Evolutionary conservation across 2,329 filamentous ascomycete genomes (phyloP), one percentile per base, ranked within the genome.

Genomic region (Aspergillus latus): DNA sequence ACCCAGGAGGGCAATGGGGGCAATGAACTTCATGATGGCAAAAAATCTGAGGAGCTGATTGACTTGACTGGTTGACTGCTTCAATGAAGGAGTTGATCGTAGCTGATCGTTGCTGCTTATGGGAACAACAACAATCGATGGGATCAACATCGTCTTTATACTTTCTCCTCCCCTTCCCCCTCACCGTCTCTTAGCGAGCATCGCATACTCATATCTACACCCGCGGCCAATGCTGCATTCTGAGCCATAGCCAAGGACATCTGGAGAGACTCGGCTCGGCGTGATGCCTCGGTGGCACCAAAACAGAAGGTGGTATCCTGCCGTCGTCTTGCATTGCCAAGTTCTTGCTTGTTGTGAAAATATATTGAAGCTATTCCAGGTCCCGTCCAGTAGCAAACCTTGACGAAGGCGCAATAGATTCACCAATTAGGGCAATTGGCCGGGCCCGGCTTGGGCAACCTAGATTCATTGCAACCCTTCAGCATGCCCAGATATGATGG

Each of bases 1-100:
- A 6, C 62, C 64, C 42, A 70, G 48, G 32, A 69, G 56, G 11
- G 62, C 54, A 29, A 64, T 46, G 45, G 62, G 64, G 26, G 66
- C 52, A 37, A 54, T 51, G 39, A 68, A 60, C 47, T 56, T 63
- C 65, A 68, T 68, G 39, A 36, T 62, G 58, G 51, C 21, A 16
- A 34, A 49, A 46, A 9, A 34, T 40, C 34, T 36, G 34, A 36
- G 13, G 15, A 29, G 2, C 30, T 40, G 42, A 40, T 34, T 34
- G 32, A 13, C 21, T 21, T 9, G 16, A 15, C 39, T 30, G 9
- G 36, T 40, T 26, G 6, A 37, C 10, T 37, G 26, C 9, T 30
- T n/a, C 36, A 26, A 32, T 46, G 36, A 2, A 15, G 10, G 40
- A 28, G 36, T 51, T 9, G 34, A 32, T 56, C 34, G 39, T 44